Evolutionary conservation across 208 protist species (phyloP).

Genomic region (Trichomonas vaginalis): DNA sequence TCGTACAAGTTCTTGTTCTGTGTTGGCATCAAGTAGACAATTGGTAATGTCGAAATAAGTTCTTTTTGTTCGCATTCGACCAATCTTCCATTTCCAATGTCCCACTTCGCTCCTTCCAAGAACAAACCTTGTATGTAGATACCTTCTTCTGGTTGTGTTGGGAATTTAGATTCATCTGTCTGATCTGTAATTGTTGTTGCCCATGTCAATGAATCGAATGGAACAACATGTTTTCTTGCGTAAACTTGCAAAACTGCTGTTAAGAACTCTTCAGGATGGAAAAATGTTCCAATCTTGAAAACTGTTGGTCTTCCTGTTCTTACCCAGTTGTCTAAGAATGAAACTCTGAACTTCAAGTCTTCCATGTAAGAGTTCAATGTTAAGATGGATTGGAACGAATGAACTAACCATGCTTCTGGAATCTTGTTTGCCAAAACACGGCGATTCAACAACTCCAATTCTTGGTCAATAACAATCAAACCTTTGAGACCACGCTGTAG

Average conservation of each 20-base stretch:
- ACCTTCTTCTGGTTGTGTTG: conserved; percentile 52
- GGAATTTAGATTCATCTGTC: conserved; percentile 52
- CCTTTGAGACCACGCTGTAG: conserved; percentile 69
- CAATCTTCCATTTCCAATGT: conserved; percentile 58
- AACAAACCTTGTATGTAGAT: conserved; percentile 87
- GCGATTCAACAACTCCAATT: conserved; percentile 51
- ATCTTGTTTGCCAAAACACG: conserved; percentile 52
- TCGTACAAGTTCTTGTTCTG: conserved; percentile 35
- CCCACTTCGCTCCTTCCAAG: conserved; percentile 78
- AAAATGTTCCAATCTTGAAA: conserved; percentile 69
- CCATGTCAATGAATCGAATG: conserved; percentile 58
- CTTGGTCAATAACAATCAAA: conserved; percentile 51
- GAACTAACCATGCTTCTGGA: conserved; percentile 67
- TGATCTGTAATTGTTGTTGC: neutral
- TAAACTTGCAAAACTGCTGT: conserved; percentile 93
- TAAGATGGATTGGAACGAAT: conserved; percentile 83
- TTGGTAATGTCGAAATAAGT: conserved; percentile 75
- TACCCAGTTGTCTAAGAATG: conserved; percentile 70
- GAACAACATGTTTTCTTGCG: conserved; percentile 78
- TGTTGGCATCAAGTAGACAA: conserved; percentile 83
- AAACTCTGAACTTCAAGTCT: conserved; percentile 72
- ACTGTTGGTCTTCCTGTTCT: conserved; percentile 4
- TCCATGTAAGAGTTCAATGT: conserved; percentile 73
- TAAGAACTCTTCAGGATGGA: conserved; percentile 95
- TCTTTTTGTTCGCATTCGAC: conserved; percentile 82